phyloP scores from a whole-genome alignment of 129 eudicot genomes.

The Helianthus annuus region HanXRQr2.0-SUNRISE NC_035444.2:141051457-141051956 shows the following conservation, averaged over 20 bases:
- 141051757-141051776: neutral
- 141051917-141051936: too few relatives aligned
- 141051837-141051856: too few relatives aligned
- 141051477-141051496: conserved; percentile 96
- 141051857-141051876: too few relatives aligned
- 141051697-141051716: conserved; percentile 92
- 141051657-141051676: conserved; percentile 91
- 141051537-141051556: neutral
- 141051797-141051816: too few relatives aligned
- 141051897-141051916: too few relatives aligned
- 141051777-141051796: neutral
- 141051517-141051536: conserved; percentile 63
- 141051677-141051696: conserved; percentile 89
- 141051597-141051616: conserved; percentile 53
- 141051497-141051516: conserved; percentile 74
- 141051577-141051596: neutral
- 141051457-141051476: conserved; percentile 93
- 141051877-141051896: too few relatives aligned
- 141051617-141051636: conserved; percentile 90
- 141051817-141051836: too few relatives aligned
- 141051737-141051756: neutral
- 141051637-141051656: conserved; percentile 97
- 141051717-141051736: conserved; percentile 96
- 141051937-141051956: too few relatives aligned
- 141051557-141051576: neutral